phyloP scores from a whole-genome alignment of 1,284 basidiomycete species.

The Moniliella sp. region DNA sequence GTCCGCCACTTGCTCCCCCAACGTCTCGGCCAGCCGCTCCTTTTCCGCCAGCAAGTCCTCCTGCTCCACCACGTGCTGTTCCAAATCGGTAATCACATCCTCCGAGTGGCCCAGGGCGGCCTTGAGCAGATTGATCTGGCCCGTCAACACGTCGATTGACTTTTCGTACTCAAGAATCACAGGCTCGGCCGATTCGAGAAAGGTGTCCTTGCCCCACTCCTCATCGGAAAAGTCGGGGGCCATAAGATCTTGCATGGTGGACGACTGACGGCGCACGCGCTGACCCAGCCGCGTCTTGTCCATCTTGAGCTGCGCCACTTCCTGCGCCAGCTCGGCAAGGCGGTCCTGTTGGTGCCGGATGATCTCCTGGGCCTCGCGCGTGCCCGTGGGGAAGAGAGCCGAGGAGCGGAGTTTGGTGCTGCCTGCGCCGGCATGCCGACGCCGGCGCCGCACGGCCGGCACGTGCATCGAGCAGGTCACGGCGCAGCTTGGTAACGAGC shows the following conservation, averaged over 20 bases:
- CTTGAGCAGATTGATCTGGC: conserved; percentile 67
- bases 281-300: conserved; percentile 17
- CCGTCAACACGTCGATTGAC: conserved; percentile 80
- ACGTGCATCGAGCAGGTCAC: too few relatives aligned
- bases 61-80: conserved; percentile 47
- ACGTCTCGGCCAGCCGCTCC: conserved; percentile 37
- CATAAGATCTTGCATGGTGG: too few relatives aligned
- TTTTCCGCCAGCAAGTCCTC: too few relatives aligned
- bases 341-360: too few relatives aligned
- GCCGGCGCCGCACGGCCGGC: too few relatives aligned
- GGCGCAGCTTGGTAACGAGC: conserved; percentile 42
- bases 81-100: conserved; percentile 71
- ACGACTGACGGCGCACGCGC: too few relatives aligned
- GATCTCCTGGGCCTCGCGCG: too few relatives aligned
- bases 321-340: too few relatives aligned
- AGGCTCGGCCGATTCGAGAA: conserved; percentile 85
- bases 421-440: too few relatives aligned
- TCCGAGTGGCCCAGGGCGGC: conserved; percentile 72
- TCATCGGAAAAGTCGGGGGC: conserved; percentile 4
- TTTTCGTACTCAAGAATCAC: conserved; percentile 91
- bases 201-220: conserved; percentile 46
- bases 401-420: too few relatives aligned
- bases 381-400: too few relatives aligned
- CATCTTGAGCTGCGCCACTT: too few relatives aligned
- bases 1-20: conserved; percentile 51